Evolutionary conservation across 2,329 filamentous ascomycete genomes (phyloP), one percentile per base, ranked within the genome.

Genomic region (Fusarium brachygibbosum): DNA sequence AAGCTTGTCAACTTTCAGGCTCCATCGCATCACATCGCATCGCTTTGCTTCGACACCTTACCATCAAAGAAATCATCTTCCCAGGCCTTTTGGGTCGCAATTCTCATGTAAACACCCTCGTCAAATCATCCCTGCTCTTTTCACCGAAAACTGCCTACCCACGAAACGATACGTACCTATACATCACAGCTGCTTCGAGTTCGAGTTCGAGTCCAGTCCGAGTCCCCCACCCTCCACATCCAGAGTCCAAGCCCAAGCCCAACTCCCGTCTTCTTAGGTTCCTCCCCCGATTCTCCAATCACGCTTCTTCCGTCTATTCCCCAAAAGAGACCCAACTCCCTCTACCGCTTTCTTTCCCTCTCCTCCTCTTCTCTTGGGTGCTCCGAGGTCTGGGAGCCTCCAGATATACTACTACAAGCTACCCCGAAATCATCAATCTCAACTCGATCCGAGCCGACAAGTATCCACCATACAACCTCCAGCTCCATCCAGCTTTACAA

Each of bases 201-300:
- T 51, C 52, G 42, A 55, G 31, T 58, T 57, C 53, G 35, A 63
- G 60, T 63, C 48, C 51, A 63, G 60, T 63, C 48, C 51, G 44
- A 58, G 50, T 66, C 67, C 63, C 58, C 65, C 59, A 59, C 63
- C 58, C 58, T 64, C 61, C 56, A 58, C 48, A 48, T 44, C 28
- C n/a, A 51, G 23, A 28, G 23, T 25, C 34, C 58, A 55, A 42
- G 44, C 49, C 60, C 49, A 57, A 63, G 58, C 58, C 60, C 50
- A 63, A 63, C 55, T 63, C 59, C 48, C 59, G 50, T 63, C 61
- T 57, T 61, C 59, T 66, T 69, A 40, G 60, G 53, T 52, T 65
- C 41, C 48, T 69, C 65, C 66, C 46, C 53, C 72, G 70, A 74
- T 74, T 74, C 72, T 72, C 72, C 72, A 74, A 74, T 74, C 72